phyloP scores from a whole-genome alignment of 2,329 filamentous ascomycete genomes.

The Metarhizium rileyi region DNA sequence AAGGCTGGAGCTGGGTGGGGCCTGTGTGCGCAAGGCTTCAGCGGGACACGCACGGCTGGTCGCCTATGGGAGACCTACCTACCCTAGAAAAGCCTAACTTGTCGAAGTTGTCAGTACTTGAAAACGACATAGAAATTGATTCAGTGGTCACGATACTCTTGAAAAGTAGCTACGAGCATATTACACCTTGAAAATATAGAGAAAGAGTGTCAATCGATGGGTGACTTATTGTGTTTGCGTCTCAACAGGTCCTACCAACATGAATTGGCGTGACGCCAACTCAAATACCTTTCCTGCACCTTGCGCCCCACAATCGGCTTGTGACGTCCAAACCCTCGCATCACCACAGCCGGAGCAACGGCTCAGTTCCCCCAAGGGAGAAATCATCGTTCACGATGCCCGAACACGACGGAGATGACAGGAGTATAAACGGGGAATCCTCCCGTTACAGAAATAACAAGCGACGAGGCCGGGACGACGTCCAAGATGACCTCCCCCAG shows the following conservation, averaged over 20 bases:
- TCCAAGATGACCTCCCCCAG: slow-evolving; percentile 40
- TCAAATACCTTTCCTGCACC: not conserved
- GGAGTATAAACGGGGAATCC: not conserved
- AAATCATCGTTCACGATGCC: not conserved
- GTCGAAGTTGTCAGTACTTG: not conserved
- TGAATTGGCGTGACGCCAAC: too few species aligned
- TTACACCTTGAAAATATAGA: too few species aligned
- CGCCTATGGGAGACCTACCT: not conserved
- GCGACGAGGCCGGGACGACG: slow-evolving; percentile 24
- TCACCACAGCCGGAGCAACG: not conserved
- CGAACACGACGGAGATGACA: not conserved
- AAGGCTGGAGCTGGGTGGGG: slow-evolving; percentile 15
- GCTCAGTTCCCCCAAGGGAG: not conserved
- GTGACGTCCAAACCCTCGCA: not conserved
- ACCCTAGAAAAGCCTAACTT: not conserved
- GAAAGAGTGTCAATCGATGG: too few species aligned
- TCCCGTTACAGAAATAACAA: slow-evolving; percentile 16
- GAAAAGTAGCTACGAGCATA: too few species aligned
- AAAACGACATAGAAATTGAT: too few species aligned
- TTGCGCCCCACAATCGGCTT: not conserved
- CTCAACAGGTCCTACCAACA: too few species aligned
- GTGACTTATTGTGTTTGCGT: too few species aligned
- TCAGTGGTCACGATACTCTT: too few species aligned
- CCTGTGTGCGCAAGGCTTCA: slow-evolving; percentile 18
- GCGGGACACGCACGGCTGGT: slow-evolving; percentile 18